These are phyloP conservation scores for Umbilicaria muhlenbergii DNA, from an alignment of 495 filamentous ascomycete genomes.

Conservation along the genomic window DNA sequence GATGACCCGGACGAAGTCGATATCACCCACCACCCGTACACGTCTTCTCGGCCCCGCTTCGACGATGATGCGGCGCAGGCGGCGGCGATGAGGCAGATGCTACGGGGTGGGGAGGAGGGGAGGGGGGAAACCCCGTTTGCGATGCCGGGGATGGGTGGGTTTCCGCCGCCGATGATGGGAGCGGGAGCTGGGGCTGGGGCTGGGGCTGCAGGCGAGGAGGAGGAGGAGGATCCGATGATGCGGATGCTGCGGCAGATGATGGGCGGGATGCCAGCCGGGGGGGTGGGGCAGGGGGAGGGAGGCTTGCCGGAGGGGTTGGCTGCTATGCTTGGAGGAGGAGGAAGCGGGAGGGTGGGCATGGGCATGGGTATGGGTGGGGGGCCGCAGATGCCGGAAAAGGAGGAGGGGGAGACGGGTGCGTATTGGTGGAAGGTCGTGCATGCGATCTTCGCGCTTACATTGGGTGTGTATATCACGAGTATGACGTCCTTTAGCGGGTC, in stretches of 20 bases:
- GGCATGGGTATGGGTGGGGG: background rate
- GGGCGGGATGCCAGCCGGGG: conserved; percentile 24
- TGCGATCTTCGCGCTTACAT: conserved; percentile 49
- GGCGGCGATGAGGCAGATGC: background rate
- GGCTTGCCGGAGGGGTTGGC: conserved; percentile 21
- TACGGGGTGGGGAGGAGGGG: too few relatives aligned
- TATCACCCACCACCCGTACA: conserved; percentile 48
- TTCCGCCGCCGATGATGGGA: conserved; percentile 1
- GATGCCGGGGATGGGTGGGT: too few relatives aligned
- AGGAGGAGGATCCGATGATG: conserved; percentile 42
- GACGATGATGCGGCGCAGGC: conserved; percentile 18
- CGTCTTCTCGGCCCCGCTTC: conserved; percentile 8
- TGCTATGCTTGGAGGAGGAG: conserved; percentile 21
- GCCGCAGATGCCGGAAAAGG: conserved; percentile 10
- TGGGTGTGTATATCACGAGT: conserved; percentile 57
- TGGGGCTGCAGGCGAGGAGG: conserved; percentile 17
- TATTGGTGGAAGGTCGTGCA: conserved; percentile 67
- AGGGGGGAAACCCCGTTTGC: too few relatives aligned
- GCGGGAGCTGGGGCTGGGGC: conserved; percentile 14
- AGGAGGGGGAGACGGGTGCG: conserved; percentile 12
- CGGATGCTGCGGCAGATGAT: conserved; percentile 46
- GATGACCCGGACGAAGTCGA: conserved; percentile 61
- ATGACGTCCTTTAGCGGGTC: conserved; percentile 42
- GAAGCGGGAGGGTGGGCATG: conserved; percentile 19
- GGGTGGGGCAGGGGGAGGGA: conserved; percentile 14